Conservation (phyloP, 176 grass and related monocot genomes). For the Melocanna baccifera region DNA sequence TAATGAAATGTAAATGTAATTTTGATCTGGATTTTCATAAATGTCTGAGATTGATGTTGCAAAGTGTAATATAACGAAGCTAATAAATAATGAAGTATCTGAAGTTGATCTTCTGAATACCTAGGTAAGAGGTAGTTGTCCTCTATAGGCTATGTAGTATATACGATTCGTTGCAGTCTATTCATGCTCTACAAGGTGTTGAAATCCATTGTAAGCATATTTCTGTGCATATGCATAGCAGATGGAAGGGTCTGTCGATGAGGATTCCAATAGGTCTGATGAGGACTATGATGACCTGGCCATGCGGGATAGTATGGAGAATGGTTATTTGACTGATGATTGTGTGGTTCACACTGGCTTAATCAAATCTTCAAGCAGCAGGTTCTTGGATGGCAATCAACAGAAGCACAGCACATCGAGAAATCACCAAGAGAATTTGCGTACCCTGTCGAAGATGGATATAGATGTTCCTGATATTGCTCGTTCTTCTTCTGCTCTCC, state of each 20-base stretch:
- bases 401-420: neutral
- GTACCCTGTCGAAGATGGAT: slow-evolving; percentile 42
- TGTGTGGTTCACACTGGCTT: slow-evolving; percentile 30
- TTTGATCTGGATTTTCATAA: neutral
- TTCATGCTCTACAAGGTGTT: neutral
- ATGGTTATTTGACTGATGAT: slow-evolving; percentile 59
- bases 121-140: neutral
- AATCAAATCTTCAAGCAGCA: slow-evolving; percentile 30
- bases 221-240: slow-evolving; percentile 27
- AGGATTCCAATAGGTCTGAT: slow-evolving; percentile 75
- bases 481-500: slow-evolving; percentile 20
- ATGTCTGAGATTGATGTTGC: neutral
- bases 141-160: neutral
- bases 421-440: slow-evolving; percentile 42
- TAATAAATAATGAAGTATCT: neutral
- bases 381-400: slow-evolving; percentile 14
- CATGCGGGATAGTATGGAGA: slow-evolving; percentile 58
- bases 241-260: slow-evolving; percentile 89
- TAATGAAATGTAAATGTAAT: neutral
- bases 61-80: neutral
- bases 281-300: slow-evolving; percentile 92
- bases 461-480: slow-evolving; percentile 33
- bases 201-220: neutral
- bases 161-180: neutral
- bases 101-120: neutral